phyloP scores from a whole-genome alignment of 305 asterid genomes.

The Rubia tinctorum region DNA sequence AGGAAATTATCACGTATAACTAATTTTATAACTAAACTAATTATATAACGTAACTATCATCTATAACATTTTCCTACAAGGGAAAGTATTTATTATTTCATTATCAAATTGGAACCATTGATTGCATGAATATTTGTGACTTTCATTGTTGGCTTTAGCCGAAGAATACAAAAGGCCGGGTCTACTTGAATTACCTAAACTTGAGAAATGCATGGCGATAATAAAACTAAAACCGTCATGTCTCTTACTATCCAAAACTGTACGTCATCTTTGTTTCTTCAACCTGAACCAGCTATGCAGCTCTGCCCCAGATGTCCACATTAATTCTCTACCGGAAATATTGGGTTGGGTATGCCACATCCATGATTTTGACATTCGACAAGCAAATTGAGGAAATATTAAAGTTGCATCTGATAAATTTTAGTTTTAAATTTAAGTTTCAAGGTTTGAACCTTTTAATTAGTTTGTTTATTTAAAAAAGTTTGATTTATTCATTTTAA shows the following conservation, averaged over 20 bases:
- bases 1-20: too few species aligned
- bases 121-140: too few species aligned
- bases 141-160: neutral
- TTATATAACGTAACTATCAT: too few species aligned
- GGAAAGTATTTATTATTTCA: too few species aligned
- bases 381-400: neutral
- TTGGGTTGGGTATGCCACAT: neutral
- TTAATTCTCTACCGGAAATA: neutral
- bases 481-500: too few species aligned
- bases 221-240: neutral
- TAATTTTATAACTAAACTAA: too few species aligned
- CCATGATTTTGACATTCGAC: slow-evolving; percentile 1
- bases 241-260: neutral
- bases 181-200: neutral
- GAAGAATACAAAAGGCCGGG: neutral
- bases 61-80: too few species aligned
- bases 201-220: neutral
- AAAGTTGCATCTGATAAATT: neutral
- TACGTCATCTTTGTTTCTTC: slow-evolving; percentile 1
- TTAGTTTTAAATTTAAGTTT: too few species aligned
- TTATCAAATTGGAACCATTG: too few species aligned
- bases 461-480: too few species aligned
- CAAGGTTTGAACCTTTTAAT: too few species aligned
- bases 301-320: slow-evolving; percentile 10
- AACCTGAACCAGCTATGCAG: neutral